Evolutionary conservation across 768 basidiomycete genomes (phyloP).

Genomic region (Russula sp.): DNA sequence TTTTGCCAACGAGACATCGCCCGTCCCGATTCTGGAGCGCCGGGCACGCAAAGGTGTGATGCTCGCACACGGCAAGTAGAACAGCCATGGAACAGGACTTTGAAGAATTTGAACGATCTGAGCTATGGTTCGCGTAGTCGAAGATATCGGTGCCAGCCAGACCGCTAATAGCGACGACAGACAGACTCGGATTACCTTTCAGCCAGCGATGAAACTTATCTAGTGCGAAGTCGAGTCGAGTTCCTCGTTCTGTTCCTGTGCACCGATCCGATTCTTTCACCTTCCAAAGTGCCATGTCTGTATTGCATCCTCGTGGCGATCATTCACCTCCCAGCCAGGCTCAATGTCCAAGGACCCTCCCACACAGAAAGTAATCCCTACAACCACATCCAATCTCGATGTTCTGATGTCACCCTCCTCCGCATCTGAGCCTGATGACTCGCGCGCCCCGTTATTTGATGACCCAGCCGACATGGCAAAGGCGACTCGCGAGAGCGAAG

Average conservation of each 20-base stretch:
- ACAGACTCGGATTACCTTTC: not conserved
- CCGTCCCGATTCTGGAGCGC: constrained; percentile 45
- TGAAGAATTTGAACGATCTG: constrained; percentile 80
- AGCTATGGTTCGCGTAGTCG: constrained; percentile 87
- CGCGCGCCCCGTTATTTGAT: constrained; percentile 75
- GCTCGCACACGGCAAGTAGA: constrained; percentile 78
- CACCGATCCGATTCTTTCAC: constrained; percentile 29
- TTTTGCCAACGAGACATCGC: constrained; percentile 51
- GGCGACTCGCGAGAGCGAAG: constrained; percentile 62
- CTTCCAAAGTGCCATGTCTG: constrained; percentile 11
- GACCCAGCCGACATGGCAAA: constrained; percentile 65
- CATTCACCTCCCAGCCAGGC: constrained; percentile 16
- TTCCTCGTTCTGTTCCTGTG: constrained; percentile 14
- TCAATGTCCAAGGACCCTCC: constrained; percentile 17
- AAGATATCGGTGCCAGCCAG: constrained; percentile 52
- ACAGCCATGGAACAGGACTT: constrained; percentile 91
- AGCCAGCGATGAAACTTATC: constrained; percentile 21
- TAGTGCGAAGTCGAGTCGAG: constrained; percentile 3
- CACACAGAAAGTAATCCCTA: constrained; percentile 1
- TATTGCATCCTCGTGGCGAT: constrained; percentile 15
- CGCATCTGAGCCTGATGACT: constrained; percentile 49
- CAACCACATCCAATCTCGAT: constrained; percentile 63
- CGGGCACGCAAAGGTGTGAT: constrained; percentile 77
- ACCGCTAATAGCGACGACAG: not conserved
- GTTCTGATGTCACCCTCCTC: constrained; percentile 74